Base-by-base conservation (phyloP, 352 stramenopile genomes). In the Pythium volutum region DNA sequence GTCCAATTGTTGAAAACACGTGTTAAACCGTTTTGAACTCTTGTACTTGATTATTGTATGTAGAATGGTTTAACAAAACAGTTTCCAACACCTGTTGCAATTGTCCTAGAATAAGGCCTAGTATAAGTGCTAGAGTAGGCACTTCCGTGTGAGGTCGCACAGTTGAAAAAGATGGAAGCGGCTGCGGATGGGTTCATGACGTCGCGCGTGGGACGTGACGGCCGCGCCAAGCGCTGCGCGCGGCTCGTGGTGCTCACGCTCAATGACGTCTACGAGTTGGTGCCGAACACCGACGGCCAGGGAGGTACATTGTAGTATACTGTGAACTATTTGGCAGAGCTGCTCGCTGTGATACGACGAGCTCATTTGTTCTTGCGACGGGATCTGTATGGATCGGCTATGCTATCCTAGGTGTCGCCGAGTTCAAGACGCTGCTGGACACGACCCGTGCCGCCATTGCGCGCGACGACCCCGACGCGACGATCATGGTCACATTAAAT, bases 241-340 rank as follows among this genome's bases (percentile, higher is more conserved):
- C 41, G 71, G 43, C 64, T 91, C 20, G 69, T 86, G 36, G 79
- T 89, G 55, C 71, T 91, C 12, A 81, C 79, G 14, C 38, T 91
- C 16, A 91, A 91, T 58, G 81, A 91, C 63, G 79, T 91, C 1
- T 91, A 91, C 59, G 77, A 85, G 65, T 63, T 89, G 20, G 68
- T 83, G 43, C 75, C 81, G 4, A 74, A 81, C 48, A 55, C 53
- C 10, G 42, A 64, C 42, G 73, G 66, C 31, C 59, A 66, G n/a
- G 59, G 59, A 52, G 59, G 59, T 66, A 25, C 15, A 31, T n/a
- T n/a, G n/a, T n/a, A n/a, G n/a, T n/a, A n/a, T n/a, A n/a, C n/a
- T n/a, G 34, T 56, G 18, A 9, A 3, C 7, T 4, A 48, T 9
- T 11, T 12, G 3, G 1, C 16, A 18, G 55, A 45, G 47, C 22